These are phyloP conservation scores for Solanum stenotomum DNA, from an alignment of 257 asterid genomes.

Conservation along the genomic window DNA sequence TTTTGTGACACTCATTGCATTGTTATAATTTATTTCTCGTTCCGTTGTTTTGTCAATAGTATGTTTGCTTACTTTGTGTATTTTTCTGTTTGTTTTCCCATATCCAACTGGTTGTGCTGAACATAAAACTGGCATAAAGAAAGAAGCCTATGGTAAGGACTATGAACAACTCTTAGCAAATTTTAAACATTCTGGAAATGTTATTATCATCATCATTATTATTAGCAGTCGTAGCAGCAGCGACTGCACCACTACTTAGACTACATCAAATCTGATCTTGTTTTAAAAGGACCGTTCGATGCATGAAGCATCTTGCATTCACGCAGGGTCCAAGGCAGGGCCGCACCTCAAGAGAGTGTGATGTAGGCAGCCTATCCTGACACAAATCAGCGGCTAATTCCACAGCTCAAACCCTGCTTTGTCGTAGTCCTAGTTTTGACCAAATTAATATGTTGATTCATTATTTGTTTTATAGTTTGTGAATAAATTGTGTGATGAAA, in stretches of 20 bases:
- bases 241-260: neutral
- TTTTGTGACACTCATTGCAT: neutral
- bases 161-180: neutral
- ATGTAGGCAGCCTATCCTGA: neutral
- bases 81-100: constrained; percentile 11
- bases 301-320: neutral
- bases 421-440: neutral
- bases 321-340: neutral
- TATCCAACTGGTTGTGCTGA: constrained; percentile 31
- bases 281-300: neutral
- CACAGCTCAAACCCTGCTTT: neutral
- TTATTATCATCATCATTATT: neutral
- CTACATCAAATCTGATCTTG: neutral
- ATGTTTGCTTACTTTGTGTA: constrained; percentile 12
- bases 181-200: neutral
- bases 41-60: neutral
- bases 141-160: constrained; percentile 87
- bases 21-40: neutral
- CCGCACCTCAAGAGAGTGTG: neutral
- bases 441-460: neutral
- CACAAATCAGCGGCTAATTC: neutral
- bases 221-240: neutral
- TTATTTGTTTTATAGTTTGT: neutral
- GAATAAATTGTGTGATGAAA: neutral
- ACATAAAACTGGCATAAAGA: constrained; percentile 50